These are phyloP conservation scores for Collybia nuda DNA, from an alignment of 768 basidiomycete species.

Conservation along the genomic window DNA sequence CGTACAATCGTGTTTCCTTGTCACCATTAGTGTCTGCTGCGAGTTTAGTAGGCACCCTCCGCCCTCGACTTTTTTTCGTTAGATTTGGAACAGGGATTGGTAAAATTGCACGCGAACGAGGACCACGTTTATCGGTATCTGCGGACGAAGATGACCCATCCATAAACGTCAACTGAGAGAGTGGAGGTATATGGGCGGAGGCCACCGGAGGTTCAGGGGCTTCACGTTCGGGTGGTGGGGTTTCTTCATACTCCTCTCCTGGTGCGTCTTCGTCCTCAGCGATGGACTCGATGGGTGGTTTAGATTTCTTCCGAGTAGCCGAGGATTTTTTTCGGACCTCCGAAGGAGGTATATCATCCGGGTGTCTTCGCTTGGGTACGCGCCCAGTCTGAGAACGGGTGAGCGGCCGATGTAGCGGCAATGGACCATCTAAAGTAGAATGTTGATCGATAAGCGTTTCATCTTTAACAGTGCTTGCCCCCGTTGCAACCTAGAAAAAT, in stretches of 20 bases:
- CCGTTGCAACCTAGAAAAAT: too few relatives aligned
- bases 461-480: too few relatives aligned
- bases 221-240: background rate
- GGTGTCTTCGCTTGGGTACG: slow-evolving; percentile 25
- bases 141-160: slow-evolving; percentile 11
- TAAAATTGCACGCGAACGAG: slow-evolving; percentile 53
- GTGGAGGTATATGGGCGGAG: background rate
- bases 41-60: slow-evolving; percentile 63
- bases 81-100: slow-evolving; percentile 76
- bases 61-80: slow-evolving; percentile 79
- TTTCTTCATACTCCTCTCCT: background rate
- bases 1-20: slow-evolving; percentile 38
- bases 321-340: slow-evolving; percentile 5
- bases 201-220: too few relatives aligned
- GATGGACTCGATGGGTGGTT: background rate
- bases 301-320: slow-evolving; percentile 9
- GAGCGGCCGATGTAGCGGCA: slow-evolving; percentile 23
- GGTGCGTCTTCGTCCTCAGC: background rate
- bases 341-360: slow-evolving; percentile 16
- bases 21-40: slow-evolving; percentile 9
- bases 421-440: background rate
- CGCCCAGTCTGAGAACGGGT: slow-evolving; percentile 36
- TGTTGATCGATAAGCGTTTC: too few relatives aligned
- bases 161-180: slow-evolving; percentile 13
- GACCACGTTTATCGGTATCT: slow-evolving; percentile 35